Conservation (phyloP, 192 early-diverging fungal genomes). For the Funneliformis geosporum region DNA sequence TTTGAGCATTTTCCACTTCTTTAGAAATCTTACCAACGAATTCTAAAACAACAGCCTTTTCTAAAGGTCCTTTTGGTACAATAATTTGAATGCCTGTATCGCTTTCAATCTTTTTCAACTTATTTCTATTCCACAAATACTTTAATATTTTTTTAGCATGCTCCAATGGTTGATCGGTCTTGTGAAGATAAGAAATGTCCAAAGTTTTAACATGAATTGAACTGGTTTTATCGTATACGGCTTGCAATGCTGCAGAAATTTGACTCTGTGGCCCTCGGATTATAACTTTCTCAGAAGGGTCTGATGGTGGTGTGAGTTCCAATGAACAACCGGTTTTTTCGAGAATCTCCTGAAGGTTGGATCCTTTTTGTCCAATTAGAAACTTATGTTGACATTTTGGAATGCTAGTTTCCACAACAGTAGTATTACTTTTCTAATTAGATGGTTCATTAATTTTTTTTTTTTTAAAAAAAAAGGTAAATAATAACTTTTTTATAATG, state of each 20-base stretch:
- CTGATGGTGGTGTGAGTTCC: conserved; percentile 69
- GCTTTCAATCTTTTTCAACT: conserved; percentile 78
- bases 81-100: conserved; percentile 63
- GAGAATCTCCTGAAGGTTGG: conserved; percentile 79
- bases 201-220: conserved; percentile 71
- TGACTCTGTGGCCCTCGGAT: conserved; percentile 77
- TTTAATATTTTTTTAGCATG: conserved; percentile 69
- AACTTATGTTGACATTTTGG: conserved; percentile 94
- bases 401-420: conserved; percentile 67
- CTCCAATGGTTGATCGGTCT: conserved; percentile 49
- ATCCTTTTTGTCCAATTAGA: conserved; percentile 80
- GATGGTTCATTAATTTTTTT: background rate
- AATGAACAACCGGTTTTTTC: conserved; percentile 87
- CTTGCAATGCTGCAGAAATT: conserved; percentile 69
- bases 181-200: conserved; percentile 63
- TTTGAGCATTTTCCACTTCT: conserved; percentile 65
- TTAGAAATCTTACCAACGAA: conserved; percentile 68
- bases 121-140: conserved; percentile 72
- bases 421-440: conserved; percentile 46
- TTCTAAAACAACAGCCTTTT: conserved; percentile 66
- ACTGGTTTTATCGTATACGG: conserved; percentile 84
- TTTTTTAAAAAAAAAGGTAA: background rate
- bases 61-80: conserved; percentile 49
- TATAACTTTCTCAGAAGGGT: conserved; percentile 71
- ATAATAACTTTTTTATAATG: background rate